Evolutionary conservation across 164 flowering plant species (phyloP).

Genomic region (Dillenia suffruticosa): DNA sequence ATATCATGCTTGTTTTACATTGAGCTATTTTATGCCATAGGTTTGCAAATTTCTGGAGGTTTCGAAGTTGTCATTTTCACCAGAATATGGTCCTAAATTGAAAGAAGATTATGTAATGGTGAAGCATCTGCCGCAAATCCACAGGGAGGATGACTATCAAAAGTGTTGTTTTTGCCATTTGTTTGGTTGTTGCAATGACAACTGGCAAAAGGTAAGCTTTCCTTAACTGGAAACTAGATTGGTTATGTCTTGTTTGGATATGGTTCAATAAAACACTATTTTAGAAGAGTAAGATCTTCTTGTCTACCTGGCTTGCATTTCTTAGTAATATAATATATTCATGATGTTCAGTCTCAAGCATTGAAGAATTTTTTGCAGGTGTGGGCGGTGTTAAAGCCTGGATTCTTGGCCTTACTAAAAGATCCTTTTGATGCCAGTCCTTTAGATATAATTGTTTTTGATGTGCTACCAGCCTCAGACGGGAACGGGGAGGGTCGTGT

Average conservation of each 20-base stretch:
- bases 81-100: slow-evolving; percentile 95
- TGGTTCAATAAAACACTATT: not conserved
- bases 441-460: slow-evolving; percentile 89
- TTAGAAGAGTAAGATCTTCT: no score
- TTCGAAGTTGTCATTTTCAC: slow-evolving; percentile 84
- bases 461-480: slow-evolving; percentile 89
- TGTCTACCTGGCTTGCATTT: no score
- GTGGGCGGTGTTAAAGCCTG: slow-evolving; percentile 98
- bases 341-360: no score
- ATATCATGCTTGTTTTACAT: not conserved
- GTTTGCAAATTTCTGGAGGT: slow-evolving; percentile 98
- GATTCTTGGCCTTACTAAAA: slow-evolving; percentile 83
- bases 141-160: slow-evolving; percentile 37
- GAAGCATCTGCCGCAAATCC: slow-evolving; percentile 78
- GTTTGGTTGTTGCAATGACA: slow-evolving; percentile 84
- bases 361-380: slow-evolving; percentile 44
- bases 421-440: slow-evolving; percentile 85
- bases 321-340: no score
- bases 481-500: slow-evolving; percentile 82
- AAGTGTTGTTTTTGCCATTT: slow-evolving; percentile 65
- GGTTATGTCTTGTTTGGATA: slow-evolving; percentile 6
- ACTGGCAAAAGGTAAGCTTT: slow-evolving; percentile 90
- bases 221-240: not conserved
- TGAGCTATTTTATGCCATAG: slow-evolving; percentile 29
- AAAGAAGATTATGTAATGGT: slow-evolving; percentile 97